phyloP scores from a whole-genome alignment of 768 basidiomycete genomes.

The Fomitopsis serialis region DNA sequence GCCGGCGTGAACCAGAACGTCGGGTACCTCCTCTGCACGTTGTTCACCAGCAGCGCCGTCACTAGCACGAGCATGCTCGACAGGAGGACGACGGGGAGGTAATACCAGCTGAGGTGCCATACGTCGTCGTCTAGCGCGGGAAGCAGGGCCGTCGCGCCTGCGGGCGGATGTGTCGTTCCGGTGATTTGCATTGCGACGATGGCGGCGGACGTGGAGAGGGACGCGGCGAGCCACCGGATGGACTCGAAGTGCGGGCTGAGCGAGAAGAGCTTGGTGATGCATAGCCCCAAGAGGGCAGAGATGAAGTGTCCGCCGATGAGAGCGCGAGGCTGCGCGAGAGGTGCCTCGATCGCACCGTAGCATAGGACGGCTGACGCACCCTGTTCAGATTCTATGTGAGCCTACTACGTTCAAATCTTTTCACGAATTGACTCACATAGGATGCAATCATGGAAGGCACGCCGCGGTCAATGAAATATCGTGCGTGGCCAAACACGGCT shows the following conservation, averaged over 20 bases:
- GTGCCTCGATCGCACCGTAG: constrained; percentile 47
- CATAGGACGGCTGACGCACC: constrained; percentile 52
- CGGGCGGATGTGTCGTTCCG: constrained; percentile 48
- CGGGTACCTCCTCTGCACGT: constrained; percentile 47
- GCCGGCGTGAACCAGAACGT: constrained; percentile 38
- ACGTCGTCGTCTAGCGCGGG: constrained; percentile 38
- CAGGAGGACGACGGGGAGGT: constrained; percentile 46
- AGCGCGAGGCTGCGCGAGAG: constrained; percentile 47
- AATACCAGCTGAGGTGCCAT: constrained; percentile 35
- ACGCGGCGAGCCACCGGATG: constrained; percentile 45
- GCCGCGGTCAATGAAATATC: constrained; percentile 39
- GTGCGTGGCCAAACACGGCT: constrained; percentile 41
- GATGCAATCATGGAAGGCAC: constrained; percentile 45
- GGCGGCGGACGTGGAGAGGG: constrained; percentile 31
- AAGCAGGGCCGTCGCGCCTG: constrained; percentile 52
- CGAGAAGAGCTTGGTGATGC: constrained; percentile 46
- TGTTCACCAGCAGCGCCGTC: constrained; percentile 44
- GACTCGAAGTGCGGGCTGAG: constrained; percentile 39
- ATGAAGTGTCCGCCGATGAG: constrained; percentile 49
- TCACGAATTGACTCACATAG: constrained; percentile 31
- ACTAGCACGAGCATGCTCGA: constrained; percentile 37
- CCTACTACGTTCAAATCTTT: neutral
- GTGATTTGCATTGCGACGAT: constrained; percentile 48
- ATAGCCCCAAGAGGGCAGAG: constrained; percentile 42
- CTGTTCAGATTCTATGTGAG: constrained; percentile 22